Conservation (phyloP, 495 filamentous ascomycete species). For the Podospora anserina region DNA sequence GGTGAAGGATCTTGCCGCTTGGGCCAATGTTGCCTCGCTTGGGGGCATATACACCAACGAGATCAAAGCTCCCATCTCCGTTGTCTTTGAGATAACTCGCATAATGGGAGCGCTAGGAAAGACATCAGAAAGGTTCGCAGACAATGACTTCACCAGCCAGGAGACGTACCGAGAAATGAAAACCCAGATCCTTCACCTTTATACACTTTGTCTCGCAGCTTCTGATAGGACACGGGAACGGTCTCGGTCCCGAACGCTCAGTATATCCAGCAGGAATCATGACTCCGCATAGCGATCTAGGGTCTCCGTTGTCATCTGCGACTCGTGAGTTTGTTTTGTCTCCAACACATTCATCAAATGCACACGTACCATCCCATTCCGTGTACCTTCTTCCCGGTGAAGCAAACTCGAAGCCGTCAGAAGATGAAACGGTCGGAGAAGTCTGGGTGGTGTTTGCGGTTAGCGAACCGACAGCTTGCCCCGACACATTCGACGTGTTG, state of each 20-base stretch:
- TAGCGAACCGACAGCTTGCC: neutral
- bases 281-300: conserved; percentile 12
- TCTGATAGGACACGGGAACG: conserved; percentile 30
- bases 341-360: neutral
- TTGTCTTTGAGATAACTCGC: conserved; percentile 36
- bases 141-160: neutral
- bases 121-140: neutral
- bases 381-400: neutral
- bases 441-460: neutral
- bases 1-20: conserved; percentile 14
- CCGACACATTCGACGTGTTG: neutral
- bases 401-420: neutral
- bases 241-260: conserved; percentile 15
- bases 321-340: conserved; percentile 5
- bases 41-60: conserved; percentile 20
- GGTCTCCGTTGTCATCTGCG: conserved; percentile 17
- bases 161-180: conserved; percentile 27
- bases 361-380: neutral
- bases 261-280: conserved; percentile 30
- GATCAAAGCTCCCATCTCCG: conserved; percentile 35
- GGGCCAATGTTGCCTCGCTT: conserved; percentile 12
- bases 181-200: conserved; percentile 19
- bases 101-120: conserved; percentile 25
- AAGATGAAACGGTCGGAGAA: neutral
- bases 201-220: conserved; percentile 20